Evolutionary conservation across 176 grass and related monocot genomes (phyloP), one percentile per base, ranked within the genome.

Genomic region (Oryza nivara): DNA sequence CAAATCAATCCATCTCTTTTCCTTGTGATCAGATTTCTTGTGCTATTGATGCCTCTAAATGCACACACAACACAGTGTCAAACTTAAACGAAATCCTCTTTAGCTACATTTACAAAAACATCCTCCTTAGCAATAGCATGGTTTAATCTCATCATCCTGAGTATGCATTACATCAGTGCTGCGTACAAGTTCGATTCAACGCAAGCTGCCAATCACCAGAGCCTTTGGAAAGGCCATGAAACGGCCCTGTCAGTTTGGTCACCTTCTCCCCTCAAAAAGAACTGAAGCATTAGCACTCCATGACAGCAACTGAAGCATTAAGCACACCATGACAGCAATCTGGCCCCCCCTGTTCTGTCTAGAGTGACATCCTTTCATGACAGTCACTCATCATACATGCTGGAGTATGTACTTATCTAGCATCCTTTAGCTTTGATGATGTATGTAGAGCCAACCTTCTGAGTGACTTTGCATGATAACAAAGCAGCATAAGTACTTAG

Each of bases 141-240:
- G 44, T 91, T 87, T 58, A 58, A 58, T 58, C 1, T 91, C 89
- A 47, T 87, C 81, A 91, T 91, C 23, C 34, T 91, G 81, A 64
- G 76, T 74, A 58, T 36, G 80, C 76, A 87, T 84, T 87, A 75
- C 89, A 58, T 91, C 89, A 84, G 64, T 80, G 61, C 22, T 26
- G 52, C 68, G 25, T 61, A 63, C 3, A 14, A 83, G 73, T 41
- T 34, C 38, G 38, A 22, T 79, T 79, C 16, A 12, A 86, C 36
- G 26, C 46, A 47, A 83, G 22, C 63, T 40, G 22, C 75, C 51
- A 87, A 90, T 80, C 22, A 74, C 74, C 5, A 49, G 25, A 10
- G 40, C 84, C 77, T 52, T 84, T 25, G 48, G n/a, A 75, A 75
- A 70, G 85, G 61, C 78, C 32, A 54, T 84, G 89, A 70, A 49